These are phyloP conservation scores for Rhizophora apiculata DNA, from an alignment of 345 rosid species.

Conservation along the genomic window DNA sequence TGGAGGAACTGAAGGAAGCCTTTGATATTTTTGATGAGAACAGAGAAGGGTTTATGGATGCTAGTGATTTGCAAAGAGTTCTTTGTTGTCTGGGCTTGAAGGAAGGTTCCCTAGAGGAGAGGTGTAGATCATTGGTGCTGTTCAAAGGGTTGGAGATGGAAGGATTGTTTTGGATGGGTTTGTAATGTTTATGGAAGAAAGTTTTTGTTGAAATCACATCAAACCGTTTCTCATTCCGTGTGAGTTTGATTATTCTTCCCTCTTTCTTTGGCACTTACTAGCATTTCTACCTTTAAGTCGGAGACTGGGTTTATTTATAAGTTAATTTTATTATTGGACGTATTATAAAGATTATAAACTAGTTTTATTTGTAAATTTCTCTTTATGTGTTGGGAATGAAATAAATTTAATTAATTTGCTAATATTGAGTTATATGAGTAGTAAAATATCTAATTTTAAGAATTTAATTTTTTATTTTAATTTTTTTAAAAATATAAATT, in stretches of 20 bases:
- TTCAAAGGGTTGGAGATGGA: not conserved
- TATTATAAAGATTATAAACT: too few relatives aligned
- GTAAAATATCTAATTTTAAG: too few relatives aligned
- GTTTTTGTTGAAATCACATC: not conserved
- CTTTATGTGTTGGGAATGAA: too few relatives aligned
- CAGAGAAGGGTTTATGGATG: conserved; percentile 37
- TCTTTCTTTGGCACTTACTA: not conserved
- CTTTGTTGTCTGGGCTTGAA: conserved; percentile 12
- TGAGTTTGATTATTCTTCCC: not conserved
- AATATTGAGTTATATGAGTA: too few relatives aligned
- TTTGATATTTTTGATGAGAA: conserved; percentile 36
- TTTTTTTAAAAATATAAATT: too few relatives aligned
- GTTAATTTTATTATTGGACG: too few relatives aligned
- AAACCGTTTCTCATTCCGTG: too few relatives aligned
- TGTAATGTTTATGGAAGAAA: conserved; percentile 1
- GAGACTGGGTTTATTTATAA: too few relatives aligned
- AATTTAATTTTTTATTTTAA: too few relatives aligned
- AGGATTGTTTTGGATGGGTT: conserved; percentile 13
- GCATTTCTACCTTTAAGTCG: too few relatives aligned
- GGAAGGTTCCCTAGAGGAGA: conserved; percentile 3
- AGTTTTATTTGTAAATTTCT: too few relatives aligned
- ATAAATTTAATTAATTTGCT: too few relatives aligned
- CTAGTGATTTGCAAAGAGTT: conserved; percentile 5
- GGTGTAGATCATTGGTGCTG: conserved; percentile 7
- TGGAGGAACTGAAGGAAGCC: conserved; percentile 32